phyloP scores from a whole-genome alignment of 2,329 filamentous ascomycete genomes.

The Ilyonectria destructans region DNA sequence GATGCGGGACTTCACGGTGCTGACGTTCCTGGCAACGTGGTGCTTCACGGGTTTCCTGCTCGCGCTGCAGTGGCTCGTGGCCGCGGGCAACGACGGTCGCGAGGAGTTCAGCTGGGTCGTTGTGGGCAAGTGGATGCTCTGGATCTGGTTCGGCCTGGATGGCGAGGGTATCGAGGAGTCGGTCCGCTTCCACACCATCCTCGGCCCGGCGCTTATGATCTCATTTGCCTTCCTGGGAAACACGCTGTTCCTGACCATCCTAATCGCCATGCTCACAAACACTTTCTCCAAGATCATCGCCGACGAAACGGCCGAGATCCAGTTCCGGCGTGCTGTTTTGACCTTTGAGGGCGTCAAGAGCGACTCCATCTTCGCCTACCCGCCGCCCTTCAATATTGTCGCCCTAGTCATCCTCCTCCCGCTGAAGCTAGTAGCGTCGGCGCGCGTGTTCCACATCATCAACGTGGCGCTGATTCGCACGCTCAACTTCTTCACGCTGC shows the following conservation, averaged over 20 bases:
- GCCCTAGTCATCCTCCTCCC: constrained; percentile 77
- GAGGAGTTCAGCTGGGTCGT: constrained; percentile 62
- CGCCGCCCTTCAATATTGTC: constrained; percentile 80
- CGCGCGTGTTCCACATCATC: constrained; percentile 79
- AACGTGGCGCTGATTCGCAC: constrained; percentile 77
- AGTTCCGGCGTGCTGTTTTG: constrained; percentile 80
- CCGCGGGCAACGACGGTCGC: constrained; percentile 47
- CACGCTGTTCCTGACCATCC: constrained; percentile 81
- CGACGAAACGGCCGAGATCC: constrained; percentile 79
- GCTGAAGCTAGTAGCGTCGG: constrained; percentile 74
- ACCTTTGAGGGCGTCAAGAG: constrained; percentile 84
- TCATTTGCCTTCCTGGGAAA: constrained; percentile 83
- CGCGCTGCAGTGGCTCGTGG: constrained; percentile 76
- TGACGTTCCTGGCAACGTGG: constrained; percentile 77
- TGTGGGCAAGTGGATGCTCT: constrained; percentile 84
- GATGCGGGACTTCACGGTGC: constrained; percentile 80
- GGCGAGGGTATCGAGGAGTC: constrained; percentile 69
- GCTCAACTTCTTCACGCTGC: constrained; percentile 76
- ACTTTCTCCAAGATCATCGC: constrained; percentile 81
- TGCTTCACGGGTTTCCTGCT: constrained; percentile 82
- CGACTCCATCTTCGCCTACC: constrained; percentile 79
- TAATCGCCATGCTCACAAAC: constrained; percentile 82
- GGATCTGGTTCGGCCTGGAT: constrained; percentile 86
- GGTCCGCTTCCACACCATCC: constrained; percentile 75
- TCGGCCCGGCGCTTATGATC: constrained; percentile 80